These are phyloP conservation scores for Leishmania braziliensis DNA, from an alignment of 208 protist genomes.

Conservation along the genomic window DNA sequence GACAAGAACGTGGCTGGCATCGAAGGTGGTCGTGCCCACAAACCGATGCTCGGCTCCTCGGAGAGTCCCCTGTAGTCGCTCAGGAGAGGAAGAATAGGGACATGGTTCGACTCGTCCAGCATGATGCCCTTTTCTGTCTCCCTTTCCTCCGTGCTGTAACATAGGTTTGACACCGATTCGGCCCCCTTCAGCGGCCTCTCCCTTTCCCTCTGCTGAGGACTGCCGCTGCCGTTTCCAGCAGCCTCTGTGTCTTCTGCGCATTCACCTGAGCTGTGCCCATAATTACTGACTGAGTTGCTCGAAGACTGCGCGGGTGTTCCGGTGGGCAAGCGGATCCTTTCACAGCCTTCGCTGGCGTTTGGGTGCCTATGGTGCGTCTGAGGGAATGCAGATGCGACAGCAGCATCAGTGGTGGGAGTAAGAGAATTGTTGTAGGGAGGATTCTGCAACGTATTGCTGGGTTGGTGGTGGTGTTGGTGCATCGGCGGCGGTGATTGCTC, in stretches of 20 bases:
- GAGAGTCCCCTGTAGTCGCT: conserved; percentile 23
- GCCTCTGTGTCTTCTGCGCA: background rate
- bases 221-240: background rate
- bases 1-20: background rate
- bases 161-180: background rate
- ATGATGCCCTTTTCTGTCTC: background rate
- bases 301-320: conserved; percentile 62
- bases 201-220: background rate
- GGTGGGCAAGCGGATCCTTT: conserved; percentile 45
- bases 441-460: background rate
- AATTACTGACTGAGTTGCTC: conserved; percentile 16
- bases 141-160: background rate
- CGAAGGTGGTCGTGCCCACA: background rate
- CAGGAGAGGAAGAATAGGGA: background rate
- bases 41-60: background rate
- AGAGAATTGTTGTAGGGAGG: background rate
- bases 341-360: conserved; percentile 62
- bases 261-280: background rate
- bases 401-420: background rate
- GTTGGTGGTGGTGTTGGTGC: background rate
- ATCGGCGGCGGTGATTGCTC: background rate
- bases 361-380: conserved; percentile 8
- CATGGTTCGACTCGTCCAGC: background rate
- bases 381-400: background rate
- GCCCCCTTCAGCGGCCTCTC: background rate